Evolutionary conservation across 2,329 filamentous ascomycete genomes (phyloP).

Genomic region (Cladosporium sp.): DNA sequence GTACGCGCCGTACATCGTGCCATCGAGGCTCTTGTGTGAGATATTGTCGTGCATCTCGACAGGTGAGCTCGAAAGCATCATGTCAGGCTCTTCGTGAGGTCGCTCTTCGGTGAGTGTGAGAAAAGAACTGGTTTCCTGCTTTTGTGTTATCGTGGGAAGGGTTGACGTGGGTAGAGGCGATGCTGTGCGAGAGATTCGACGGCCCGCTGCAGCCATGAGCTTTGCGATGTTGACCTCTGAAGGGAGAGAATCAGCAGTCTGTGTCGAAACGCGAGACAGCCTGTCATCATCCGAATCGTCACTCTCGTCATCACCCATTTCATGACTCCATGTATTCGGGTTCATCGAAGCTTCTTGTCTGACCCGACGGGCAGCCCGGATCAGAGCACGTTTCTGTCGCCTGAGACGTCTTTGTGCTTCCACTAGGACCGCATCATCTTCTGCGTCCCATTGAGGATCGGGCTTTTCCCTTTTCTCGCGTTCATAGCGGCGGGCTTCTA

Average conservation of each 20-base stretch:
- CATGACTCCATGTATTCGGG: constrained; percentile 75
- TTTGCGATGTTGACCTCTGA: constrained; percentile 11
- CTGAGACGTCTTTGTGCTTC: constrained; percentile 54
- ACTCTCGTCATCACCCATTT: constrained; percentile 53
- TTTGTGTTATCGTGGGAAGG: constrained; percentile 8
- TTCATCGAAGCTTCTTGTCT: constrained; percentile 34
- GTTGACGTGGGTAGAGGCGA: constrained; percentile 19
- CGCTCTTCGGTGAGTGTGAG: constrained; percentile 27
- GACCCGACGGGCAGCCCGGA: constrained; percentile 4
- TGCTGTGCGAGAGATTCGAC: constrained; percentile 24
- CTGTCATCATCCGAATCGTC: constrained; percentile 38
- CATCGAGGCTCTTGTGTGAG: constrained; percentile 58
- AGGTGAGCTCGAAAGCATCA: constrained; percentile 18
- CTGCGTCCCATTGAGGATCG: constrained; percentile 37
- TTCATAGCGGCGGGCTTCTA: constrained; percentile 77
- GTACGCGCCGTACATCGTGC: constrained; percentile 72
- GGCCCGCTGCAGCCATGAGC: constrained; percentile 8
- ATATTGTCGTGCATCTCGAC: constrained; percentile 13
- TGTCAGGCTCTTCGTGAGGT: constrained; percentile 13
- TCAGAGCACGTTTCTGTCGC: constrained; percentile 33
- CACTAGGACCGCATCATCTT: constrained; percentile 42
- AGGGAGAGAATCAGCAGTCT: constrained; percentile 21
- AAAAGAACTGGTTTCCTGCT: constrained; percentile 13
- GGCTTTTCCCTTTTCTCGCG: constrained; percentile 55
- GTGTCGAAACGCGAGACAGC: constrained; percentile 33